Base-by-base conservation (phyloP, 2,329 filamentous ascomycete genomes). In the Parastagonospora nodorum region DNA sequence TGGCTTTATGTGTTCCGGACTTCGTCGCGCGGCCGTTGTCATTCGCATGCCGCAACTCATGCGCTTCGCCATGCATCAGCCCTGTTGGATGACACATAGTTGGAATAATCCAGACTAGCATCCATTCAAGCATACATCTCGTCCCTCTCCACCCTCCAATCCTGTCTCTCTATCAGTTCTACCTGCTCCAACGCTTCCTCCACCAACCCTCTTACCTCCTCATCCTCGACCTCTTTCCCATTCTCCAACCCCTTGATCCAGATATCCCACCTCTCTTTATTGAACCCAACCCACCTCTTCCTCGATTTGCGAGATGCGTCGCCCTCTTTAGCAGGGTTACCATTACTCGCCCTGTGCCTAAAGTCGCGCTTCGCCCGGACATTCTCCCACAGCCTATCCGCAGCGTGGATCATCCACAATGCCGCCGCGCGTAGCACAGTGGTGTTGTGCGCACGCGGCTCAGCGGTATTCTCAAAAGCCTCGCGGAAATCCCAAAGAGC, bases 381-480 rank as follows among this genome's bases (percentile, higher is more conserved):
- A 39, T 46, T 39, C 24, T n/a, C 35, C 35, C 33, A 46, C 11
- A 46, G 35, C 19, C 27, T 15, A 7, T 46, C 43, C 4, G 43
- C 35, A 24, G 33, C 35, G 19, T 46, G 29, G 19, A 39, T 46
- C 43, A 40, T 46, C 43, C 43, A 40, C 6, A 39, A 35, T 27
- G 43, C 39, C n/a, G 35, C 35, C 24, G 19, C 33, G n/a, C 27
- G 43, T 7, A 46, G 35, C 15, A 46, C 24, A 37, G 16, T 40
- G 7, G 8, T 31, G 19, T 30, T 15, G 15, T 24, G 33, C 6
- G 33, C 24, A 31, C 27, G 24, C 8, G 43, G n/a, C n/a, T n/a
- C n/a, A n/a, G n/a, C n/a, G n/a, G n/a, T 16, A 14, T 39, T 12
- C 24, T 46, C 35, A 27, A 46, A 46, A 28, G 29, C 43, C 5